phyloP scores from a whole-genome alignment of 73 alveolate species.

The Paramecium bursaria region DNA sequence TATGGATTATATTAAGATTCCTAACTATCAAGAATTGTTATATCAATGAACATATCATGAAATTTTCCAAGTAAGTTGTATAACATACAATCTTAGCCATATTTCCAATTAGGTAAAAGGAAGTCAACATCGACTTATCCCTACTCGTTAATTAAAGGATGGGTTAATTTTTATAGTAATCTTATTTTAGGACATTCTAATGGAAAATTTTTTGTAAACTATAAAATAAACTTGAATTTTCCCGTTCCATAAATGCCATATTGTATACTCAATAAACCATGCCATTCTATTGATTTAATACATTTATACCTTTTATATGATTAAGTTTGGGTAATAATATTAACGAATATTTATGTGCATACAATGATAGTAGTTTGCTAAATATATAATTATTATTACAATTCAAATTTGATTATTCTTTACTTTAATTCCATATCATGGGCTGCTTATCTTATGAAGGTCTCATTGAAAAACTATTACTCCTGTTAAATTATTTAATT shows the following conservation, averaged over 20 bases:
- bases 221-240: constrained; percentile 27
- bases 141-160: constrained; percentile 26
- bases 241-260: constrained; percentile 38
- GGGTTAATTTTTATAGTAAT: not conserved
- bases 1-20: constrained; percentile 24
- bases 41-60: constrained; percentile 58
- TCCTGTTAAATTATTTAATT: too few species aligned
- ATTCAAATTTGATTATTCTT: constrained; percentile 45
- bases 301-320: constrained; percentile 24
- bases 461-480: constrained; percentile 28
- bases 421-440: constrained; percentile 1
- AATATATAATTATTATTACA: not conserved
- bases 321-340: constrained; percentile 25
- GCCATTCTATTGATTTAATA: constrained; percentile 64
- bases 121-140: constrained; percentile 39
- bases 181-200: constrained; percentile 25
- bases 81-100: constrained; percentile 60
- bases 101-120: constrained; percentile 48
- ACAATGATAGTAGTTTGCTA: constrained; percentile 55
- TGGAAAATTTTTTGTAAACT: constrained; percentile 29
- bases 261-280: constrained; percentile 20
- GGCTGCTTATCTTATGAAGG: constrained; percentile 24
- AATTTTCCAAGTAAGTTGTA: constrained; percentile 26
- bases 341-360: constrained; percentile 55
- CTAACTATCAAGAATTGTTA: not conserved